Evolutionary conservation across 169 alveolate species (phyloP), one percentile per base, ranked within the genome.

Genomic region (Plasmodium malariae): DNA sequence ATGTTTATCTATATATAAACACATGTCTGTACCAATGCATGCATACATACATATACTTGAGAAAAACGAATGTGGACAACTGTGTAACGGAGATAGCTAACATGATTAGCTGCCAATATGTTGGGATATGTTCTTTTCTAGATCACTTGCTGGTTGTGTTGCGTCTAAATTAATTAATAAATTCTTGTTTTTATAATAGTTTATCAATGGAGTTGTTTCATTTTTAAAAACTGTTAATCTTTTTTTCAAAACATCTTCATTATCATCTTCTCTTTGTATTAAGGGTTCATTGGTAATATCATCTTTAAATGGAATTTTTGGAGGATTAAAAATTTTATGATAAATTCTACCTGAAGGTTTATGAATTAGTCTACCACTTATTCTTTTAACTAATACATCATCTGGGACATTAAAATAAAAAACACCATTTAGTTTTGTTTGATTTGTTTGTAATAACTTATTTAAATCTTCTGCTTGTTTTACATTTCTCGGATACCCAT

Each of bases 401-500:
- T 98, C 99, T 24, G 95, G 94, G n/a, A 96, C 95, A 30, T 96
- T 95, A 92, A 98, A 96, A 54, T 96, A 95, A 43, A 98, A 74
- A 28, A 97, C 99, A 59, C 94, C 94, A 57, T 94, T 89, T 88
- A 95, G 40, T 21, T 70, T 86, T 2, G 70, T 68, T 60, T 95
- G 87, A 88, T 92, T 73, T 54, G 51, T 57, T 30, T 72, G 74
- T 88, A 93, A 72, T 40, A 74, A 63, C 26, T 76, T 67, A 74
- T 63, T 74, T 74, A 91, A 87, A 49, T 95, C 97, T 78, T 97
- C 95, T 28, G 99, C 99, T 88, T 98, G 98, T 62, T 95, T 92
- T 34, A 94, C 94, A 71, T 97, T 97, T 88, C 99, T 94, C 24
- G 99, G 99, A 93, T 96, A 98, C 4, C 99, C 99, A 89, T 98